Conservation (phyloP, 768 basidiomycete genomes). For the Naganishia vishniacii region DNA sequence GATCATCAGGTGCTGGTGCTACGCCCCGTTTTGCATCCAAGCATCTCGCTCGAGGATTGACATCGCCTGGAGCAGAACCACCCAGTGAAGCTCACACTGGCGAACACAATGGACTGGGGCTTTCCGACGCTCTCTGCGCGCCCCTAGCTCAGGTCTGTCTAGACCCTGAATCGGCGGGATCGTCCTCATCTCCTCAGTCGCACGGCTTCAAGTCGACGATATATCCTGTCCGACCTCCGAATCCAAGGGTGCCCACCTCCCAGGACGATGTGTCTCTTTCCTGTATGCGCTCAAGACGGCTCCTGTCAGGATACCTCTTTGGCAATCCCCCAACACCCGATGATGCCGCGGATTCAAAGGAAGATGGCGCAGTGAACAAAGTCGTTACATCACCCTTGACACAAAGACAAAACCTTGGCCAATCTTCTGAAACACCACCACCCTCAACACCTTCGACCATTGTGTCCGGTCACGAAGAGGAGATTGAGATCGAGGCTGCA, state of each 20-base stretch:
- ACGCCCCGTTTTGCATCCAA: conserved; percentile 9
- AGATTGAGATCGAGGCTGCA: conserved; percentile 15
- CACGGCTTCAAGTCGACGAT: not conserved
- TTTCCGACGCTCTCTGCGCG: not conserved
- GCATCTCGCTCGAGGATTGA: not conserved
- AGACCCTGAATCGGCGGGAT: not conserved
- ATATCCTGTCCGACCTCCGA: conserved; percentile 31
- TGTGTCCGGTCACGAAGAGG: conserved; percentile 16
- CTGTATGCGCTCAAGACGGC: conserved; percentile 32
- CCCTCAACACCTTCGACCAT: conserved; percentile 12
- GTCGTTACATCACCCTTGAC: not conserved
- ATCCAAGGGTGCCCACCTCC: conserved; percentile 23
- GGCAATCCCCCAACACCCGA: conserved; percentile 24
- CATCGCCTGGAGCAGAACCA: not conserved
- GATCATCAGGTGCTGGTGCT: not conserved
- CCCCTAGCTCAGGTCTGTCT: not conserved
- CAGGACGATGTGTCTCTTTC: conserved; percentile 34
- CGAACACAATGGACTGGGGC: not conserved
- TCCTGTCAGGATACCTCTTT: conserved; percentile 45
- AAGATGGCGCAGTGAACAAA: not conserved
- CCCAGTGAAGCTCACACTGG: not conserved
- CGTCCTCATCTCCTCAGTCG: not conserved
- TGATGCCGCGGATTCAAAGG: not conserved
- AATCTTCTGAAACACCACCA: not conserved
- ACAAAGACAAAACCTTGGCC: not conserved